Percentiles rank a stretch among this genome's conserved stretches.
Evolutionary conservation across 306 rosid genomes (phyloP).

Genomic region (Purshia tridentata): DNA sequence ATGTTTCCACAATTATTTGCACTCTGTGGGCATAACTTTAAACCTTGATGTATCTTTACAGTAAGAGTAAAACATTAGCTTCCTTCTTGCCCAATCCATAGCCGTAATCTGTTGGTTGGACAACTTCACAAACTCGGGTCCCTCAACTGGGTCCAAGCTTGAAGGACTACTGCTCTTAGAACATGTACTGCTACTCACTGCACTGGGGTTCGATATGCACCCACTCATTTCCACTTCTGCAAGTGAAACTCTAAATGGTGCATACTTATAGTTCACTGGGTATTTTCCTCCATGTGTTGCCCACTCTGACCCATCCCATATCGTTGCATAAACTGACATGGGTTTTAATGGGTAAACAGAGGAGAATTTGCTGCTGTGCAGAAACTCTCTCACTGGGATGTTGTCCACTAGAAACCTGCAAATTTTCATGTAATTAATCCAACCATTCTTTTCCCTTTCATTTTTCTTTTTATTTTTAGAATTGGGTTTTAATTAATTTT

Average conservation of each 20-base stretch:
- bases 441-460: too few species aligned
- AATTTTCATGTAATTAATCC: neutral
- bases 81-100: slow-evolving; percentile 93
- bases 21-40: slow-evolving; percentile 84
- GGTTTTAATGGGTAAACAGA: slow-evolving; percentile 73
- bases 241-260: slow-evolving; percentile 75
- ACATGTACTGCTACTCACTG: slow-evolving; percentile 39
- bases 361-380: slow-evolving; percentile 38
- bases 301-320: slow-evolving; percentile 98
- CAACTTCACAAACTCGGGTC: slow-evolving; percentile 65
- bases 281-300: slow-evolving; percentile 96
- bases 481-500: neutral
- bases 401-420: slow-evolving; percentile 89
- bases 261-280: slow-evolving; percentile 73
- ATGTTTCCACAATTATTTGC: slow-evolving; percentile 28
- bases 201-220: slow-evolving; percentile 42
- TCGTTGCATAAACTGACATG: slow-evolving; percentile 81
- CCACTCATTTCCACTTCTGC: slow-evolving; percentile 64
- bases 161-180: slow-evolving; percentile 44
- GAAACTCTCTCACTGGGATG: slow-evolving; percentile 77
- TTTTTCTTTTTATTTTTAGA: too few species aligned
- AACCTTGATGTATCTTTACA: slow-evolving; percentile 70
- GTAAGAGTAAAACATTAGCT: slow-evolving; percentile 93
- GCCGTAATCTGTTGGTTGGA: slow-evolving; percentile 64
- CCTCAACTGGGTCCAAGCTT: slow-evolving; percentile 64